Evolutionary conservation across 2,329 filamentous ascomycete genomes (phyloP), one percentile per base, ranked within the genome.

Genomic region (Neurospora crassa): DNA sequence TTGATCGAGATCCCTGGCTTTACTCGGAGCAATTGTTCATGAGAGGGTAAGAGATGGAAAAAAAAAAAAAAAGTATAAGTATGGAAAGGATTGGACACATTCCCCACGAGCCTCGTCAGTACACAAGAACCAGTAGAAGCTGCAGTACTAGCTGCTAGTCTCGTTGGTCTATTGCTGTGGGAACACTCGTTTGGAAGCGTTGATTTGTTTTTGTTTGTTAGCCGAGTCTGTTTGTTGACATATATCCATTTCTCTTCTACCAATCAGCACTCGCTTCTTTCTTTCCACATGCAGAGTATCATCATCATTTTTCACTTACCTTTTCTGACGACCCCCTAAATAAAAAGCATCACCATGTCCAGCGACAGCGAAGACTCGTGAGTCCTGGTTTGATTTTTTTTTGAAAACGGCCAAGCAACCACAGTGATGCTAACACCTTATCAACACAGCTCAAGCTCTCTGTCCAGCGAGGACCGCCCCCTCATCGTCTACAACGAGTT

Each of bases 401-500:
- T 18, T 40, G 10, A 41, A 16, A 34, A 37, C 7, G 6, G 34
- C 14, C 5, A 5, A 40, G 16, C 6, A 2, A 16, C 67, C 16
- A 5, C 16, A 11, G 18, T 11, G 2, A 34, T 11, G 16, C 10
- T 63, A n/a, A 63, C 14, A 34, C 3, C 7, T 5, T 7, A 18
- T 5, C 24, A 18, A 18, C 24, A 37, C 16, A 63, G 24, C 14
- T 34, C 53, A 29, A 63, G 53, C 53, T 63, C 53, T 24, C 3
- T 63, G 6, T 63, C 53, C 16, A 37, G 53, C 24, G 53, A 63
- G 24, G 53, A 63, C 53, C 53, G 53, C 14, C 37, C 53, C 24
- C 24, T 63, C 24, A 67, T 73, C 4, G 72, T 74, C 8, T 70
- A 68, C 59, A 37, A 71, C 14, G 73, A 74, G 29, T 71, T 74